Percentiles rank a stretch among this genome's conserved stretches.
Evolutionary conservation across 2,329 filamentous ascomycete genomes (phyloP).

Genomic region (Epichloe festucae): DNA sequence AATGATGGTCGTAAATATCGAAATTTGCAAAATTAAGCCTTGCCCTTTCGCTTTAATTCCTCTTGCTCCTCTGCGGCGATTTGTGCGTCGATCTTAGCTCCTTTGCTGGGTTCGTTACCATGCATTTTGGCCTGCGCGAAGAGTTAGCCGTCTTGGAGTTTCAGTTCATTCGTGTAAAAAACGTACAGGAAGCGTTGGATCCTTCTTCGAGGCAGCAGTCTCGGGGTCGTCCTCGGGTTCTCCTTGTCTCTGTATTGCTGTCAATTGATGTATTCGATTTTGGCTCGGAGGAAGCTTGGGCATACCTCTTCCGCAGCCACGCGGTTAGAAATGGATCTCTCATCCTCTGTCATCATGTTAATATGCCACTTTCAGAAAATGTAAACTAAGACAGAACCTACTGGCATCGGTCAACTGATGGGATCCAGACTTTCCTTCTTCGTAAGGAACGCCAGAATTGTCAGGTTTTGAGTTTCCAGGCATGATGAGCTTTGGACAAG

Average conservation of each 20-base stretch:
- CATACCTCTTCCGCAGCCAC: constrained; percentile 48
- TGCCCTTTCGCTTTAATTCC: constrained; percentile 44
- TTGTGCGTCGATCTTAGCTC: constrained; percentile 59
- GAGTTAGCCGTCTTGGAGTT: not conserved
- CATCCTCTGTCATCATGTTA: constrained; percentile 41
- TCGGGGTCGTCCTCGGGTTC: constrained; percentile 33
- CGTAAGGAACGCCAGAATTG: constrained; percentile 41
- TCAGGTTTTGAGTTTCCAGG: constrained; percentile 51
- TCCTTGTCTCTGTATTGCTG: constrained; percentile 18
- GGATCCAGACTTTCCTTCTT: constrained; percentile 59
- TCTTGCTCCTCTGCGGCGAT: constrained; percentile 56
- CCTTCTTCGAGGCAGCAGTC: constrained; percentile 34
- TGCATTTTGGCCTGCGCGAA: constrained; percentile 44
- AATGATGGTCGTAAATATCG: not conserved
- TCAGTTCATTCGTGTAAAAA: too few relatives aligned
- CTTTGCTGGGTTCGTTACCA: constrained; percentile 60
- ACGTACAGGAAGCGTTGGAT: constrained; percentile 46
- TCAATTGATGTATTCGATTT: constrained; percentile 3
- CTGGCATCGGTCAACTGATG: constrained; percentile 61
- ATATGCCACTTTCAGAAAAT: too few relatives aligned
- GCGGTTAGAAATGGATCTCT: constrained; percentile 60
- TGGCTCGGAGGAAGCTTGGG: not conserved
- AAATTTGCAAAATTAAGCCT: constrained; percentile 9
- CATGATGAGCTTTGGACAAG: constrained; percentile 14
- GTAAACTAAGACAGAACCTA: constrained; percentile 24